These are phyloP conservation scores for Colletotrichum lindemuthianum DNA, from an alignment of 2,329 filamentous ascomycete genomes.

Conservation along the genomic window DNA sequence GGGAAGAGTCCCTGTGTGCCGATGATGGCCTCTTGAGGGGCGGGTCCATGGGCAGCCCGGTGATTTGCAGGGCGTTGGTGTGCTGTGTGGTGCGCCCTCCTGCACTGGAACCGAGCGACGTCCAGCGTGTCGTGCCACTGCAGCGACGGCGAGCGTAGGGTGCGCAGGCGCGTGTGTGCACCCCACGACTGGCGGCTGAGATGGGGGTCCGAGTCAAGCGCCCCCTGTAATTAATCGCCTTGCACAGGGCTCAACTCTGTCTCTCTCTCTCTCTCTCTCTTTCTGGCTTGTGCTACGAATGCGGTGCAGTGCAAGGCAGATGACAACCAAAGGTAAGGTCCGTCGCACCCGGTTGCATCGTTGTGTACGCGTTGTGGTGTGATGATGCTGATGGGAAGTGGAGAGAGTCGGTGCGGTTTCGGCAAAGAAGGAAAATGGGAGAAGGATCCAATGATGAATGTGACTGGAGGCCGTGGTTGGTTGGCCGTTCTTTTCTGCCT, in stretches of 20 bases:
- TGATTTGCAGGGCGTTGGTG: neutral
- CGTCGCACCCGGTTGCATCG: neutral
- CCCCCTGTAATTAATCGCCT: too few species aligned
- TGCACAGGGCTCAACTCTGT: too few species aligned
- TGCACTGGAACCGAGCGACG: too few species aligned
- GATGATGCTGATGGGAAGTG: constrained; percentile 26
- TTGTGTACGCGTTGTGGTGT: constrained; percentile 6
- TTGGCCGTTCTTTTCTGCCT: too few species aligned
- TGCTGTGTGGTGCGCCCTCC: neutral
- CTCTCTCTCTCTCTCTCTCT: too few species aligned
- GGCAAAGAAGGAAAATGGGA: constrained; percentile 24
- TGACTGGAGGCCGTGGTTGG: too few species aligned
- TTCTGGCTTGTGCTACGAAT: too few species aligned
- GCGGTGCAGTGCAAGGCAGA: too few species aligned
- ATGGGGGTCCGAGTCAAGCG: neutral
- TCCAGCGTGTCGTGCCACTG: too few species aligned
- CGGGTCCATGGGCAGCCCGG: constrained; percentile 19
- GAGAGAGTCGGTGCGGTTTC: constrained; percentile 33
- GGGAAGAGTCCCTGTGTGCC: constrained; percentile 25
- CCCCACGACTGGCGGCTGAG: neutral
- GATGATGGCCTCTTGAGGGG: constrained; percentile 33
- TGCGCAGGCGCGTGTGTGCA: constrained; percentile 25
- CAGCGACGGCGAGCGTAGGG: neutral
- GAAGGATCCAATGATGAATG: too few species aligned
- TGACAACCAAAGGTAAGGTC: neutral